These are phyloP conservation scores for Sicyos baderoa DNA, from an alignment of 306 rosid genomes.

Conservation along the genomic window DNA sequence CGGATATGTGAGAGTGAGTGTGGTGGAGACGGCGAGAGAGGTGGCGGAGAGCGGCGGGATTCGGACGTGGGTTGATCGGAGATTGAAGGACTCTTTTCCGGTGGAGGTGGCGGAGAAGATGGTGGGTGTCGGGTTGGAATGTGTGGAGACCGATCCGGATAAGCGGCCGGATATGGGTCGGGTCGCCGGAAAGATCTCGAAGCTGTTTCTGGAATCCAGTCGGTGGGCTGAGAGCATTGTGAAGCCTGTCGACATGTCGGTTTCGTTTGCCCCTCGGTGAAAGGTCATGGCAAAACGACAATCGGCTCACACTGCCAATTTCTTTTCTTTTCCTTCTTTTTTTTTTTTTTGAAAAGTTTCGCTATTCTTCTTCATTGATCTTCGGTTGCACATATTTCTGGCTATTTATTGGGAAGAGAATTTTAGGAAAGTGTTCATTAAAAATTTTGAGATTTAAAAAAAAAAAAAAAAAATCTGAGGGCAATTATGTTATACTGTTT, in stretches of 20 bases:
- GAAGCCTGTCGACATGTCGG: slow-evolving; percentile 36
- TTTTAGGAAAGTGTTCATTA: not conserved
- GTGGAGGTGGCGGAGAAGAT: slow-evolving; percentile 63
- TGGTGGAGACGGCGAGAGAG: slow-evolving; percentile 58
- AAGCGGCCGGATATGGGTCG: slow-evolving; percentile 71
- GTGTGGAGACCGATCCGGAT: slow-evolving; percentile 51
- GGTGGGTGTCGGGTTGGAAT: slow-evolving; percentile 54
- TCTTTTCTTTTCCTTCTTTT: no score
- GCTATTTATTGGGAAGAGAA: no score
- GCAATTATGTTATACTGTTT: no score
- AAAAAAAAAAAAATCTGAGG: no score
- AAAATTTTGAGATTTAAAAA: not conserved
- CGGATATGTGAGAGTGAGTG: slow-evolving; percentile 47
- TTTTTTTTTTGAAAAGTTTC: no score
- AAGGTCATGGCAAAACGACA: not conserved
- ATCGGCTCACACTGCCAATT: no score
- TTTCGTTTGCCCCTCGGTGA: slow-evolving; percentile 65
- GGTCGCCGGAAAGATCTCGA: slow-evolving; percentile 50
- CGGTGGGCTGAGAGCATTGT: slow-evolving; percentile 59
- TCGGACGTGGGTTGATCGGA: slow-evolving; percentile 73
- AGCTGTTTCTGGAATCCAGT: slow-evolving; percentile 58
- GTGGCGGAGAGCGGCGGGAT: slow-evolving; percentile 29
- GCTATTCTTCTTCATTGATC: not conserved
- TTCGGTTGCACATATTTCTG: no score
- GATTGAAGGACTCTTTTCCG: slow-evolving; percentile 78